Evolutionary conservation across 768 basidiomycete genomes (phyloP), one percentile per base, ranked within the genome.

Genomic region (Neoboletus magnificus): DNA sequence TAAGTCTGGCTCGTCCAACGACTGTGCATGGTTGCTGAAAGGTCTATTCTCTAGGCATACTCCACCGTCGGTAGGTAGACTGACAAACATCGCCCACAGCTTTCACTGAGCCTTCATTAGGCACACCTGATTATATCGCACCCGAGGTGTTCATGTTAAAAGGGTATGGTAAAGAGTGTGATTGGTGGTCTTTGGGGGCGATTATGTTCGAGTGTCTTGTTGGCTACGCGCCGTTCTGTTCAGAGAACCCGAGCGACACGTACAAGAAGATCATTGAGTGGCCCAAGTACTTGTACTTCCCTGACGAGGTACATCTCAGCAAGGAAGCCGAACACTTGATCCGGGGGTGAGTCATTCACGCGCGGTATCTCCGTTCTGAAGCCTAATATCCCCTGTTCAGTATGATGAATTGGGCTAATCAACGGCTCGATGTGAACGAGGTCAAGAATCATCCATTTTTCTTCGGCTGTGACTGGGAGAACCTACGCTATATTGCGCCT

Each of bases 171-270:
- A 95, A 96, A 73, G 96, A 98, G 73, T 98, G 96, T 68, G 96
- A 99, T 73, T 99, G 96, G 96, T 99, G 96, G 96, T 98, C 96
- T 36, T 76, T 99, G 52, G 96, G 96, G 13, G 95, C 96, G 6
- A 98, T 99, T 71, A 97, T 95, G 86, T 99, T 95, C 69, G 96
- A 99, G 73, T 98, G 96, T 73, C 79, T 99, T 35, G 93, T 98
- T 60, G 96, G 96, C 57, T 98, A 95, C 70, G 94, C 96, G 16
- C 96, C 95, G 6, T 98, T 98, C 82, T 99, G 96, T 74, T 86
- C 93, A 5, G 94, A 98, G 68, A 93, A 93, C 66, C 95, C 96
- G 16, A 91, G 89, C 62, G 96, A 99, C 69, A 98, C 95, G 18
- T 99, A 99, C 78, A 89, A 93, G 69, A 98, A 98, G 77, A 98